Base-by-base conservation (phyloP, 78 protist species). In the Protostelium mycophagum region DNA sequence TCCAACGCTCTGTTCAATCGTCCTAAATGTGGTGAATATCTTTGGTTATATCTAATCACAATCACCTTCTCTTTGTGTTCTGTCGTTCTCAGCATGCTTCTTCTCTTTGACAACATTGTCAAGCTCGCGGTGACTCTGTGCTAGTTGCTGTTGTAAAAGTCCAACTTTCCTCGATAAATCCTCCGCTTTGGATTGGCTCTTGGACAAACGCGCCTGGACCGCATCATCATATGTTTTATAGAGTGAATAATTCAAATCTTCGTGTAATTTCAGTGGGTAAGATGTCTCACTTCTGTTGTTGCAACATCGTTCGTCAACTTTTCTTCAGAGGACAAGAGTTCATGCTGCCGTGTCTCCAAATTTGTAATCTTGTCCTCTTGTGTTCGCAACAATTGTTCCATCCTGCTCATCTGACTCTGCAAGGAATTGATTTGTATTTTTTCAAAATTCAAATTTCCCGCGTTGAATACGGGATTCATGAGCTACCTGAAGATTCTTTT, bases 1-100 rank as follows among this genome's bases (percentile, higher is more conserved):
- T 90, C 92, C 1, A 90, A 84, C 34, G 92, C 92, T 1, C 90
- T 29, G 38, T 88, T 88, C 37, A 88, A 86, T 0, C 90, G 90
- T 25, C 73, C 73, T 51, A 5, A 16, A 51, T 51, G 31, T 5
- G 16, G 31, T 5, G 5, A 25, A 51, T 5, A 51, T 51, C 73
- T 25, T 51, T 51, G 73, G 73, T 51, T 5, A 51, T 51, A 16
- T 51, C 73, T 51, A n/a, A n/a, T n/a, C n/a, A n/a, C n/a, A n/a
- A n/a, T n/a, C 73, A 51, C 73, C 73, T 16, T 51, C 73, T 16
- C 73, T 51, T 16, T 51, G 73, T 25, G 73, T 16, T 51, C 73
- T 51, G 73, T 51, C 73, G 73, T 51, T 51, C 73, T 51, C 73
- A 51, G 73, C 73, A 16, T 51, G 73, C 73, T 51, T 51, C 73